Conservation (phyloP, 2,329 filamentous ascomycete species). For the Talaromyces atroroseus region DNA sequence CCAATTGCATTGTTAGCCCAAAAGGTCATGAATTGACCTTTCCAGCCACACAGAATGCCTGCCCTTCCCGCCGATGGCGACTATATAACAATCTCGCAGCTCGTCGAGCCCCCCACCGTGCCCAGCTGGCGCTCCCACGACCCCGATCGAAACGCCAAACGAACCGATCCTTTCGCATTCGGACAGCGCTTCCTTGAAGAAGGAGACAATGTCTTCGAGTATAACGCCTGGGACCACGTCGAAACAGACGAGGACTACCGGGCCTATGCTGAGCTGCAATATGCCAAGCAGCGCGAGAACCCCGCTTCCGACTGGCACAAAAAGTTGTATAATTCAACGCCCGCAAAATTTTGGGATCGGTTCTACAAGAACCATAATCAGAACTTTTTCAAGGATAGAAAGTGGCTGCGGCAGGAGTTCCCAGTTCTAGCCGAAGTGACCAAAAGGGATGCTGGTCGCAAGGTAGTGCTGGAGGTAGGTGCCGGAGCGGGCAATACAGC, state of each 20-base stretch:
- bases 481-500: slow-evolving; percentile 95
- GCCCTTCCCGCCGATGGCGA: slow-evolving; percentile 22
- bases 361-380: slow-evolving; percentile 97
- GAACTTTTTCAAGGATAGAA: slow-evolving; percentile 98
- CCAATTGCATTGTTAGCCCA: background rate
- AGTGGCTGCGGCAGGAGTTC: slow-evolving; percentile 96
- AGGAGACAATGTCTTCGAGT: slow-evolving; percentile 87
- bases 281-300: slow-evolving; percentile 72
- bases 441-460: slow-evolving; percentile 60
- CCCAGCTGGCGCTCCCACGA: slow-evolving; percentile 63
- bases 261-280: slow-evolving; percentile 79
- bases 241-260: slow-evolving; percentile 85
- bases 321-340: slow-evolving; percentile 78
- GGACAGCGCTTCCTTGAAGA: slow-evolving; percentile 80
- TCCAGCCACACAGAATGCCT: slow-evolving; percentile 15
- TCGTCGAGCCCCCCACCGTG: slow-evolving; percentile 42
- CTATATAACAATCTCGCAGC: slow-evolving; percentile 31
- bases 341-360: slow-evolving; percentile 94
- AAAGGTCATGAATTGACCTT: background rate
- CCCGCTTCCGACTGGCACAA: slow-evolving; percentile 94
- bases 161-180: slow-evolving; percentile 90
- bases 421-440: slow-evolving; percentile 77
- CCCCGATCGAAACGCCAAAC: slow-evolving; percentile 66
- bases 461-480: slow-evolving; percentile 79
- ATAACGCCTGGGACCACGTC: slow-evolving; percentile 99